These are phyloP conservation scores for Moricandia moricandioides DNA, from an alignment of 345 rosid species.

Conservation along the genomic window DNA sequence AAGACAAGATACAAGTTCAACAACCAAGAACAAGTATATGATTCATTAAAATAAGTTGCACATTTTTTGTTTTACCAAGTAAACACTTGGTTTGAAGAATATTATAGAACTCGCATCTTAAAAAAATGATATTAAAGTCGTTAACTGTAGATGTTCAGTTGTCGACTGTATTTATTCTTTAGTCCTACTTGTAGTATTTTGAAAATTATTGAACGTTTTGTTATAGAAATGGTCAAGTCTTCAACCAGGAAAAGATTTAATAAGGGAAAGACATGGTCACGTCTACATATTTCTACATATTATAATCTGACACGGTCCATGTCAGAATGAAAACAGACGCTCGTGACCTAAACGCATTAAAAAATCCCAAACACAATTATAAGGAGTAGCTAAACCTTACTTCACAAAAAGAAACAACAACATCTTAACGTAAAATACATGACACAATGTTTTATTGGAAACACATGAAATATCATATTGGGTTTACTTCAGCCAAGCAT, in stretches of 20 bases:
- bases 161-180: background rate
- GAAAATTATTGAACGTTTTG: slow-evolving; percentile 18
- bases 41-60: slow-evolving; percentile 7
- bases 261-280: slow-evolving; percentile 35
- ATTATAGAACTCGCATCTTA: background rate
- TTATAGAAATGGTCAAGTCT: slow-evolving; percentile 26
- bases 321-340: background rate
- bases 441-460: background rate
- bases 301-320: slow-evolving; percentile 1
- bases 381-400: background rate
- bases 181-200: slow-evolving; percentile 17
- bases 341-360: background rate
- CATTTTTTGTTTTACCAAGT: slow-evolving; percentile 10
- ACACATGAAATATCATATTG: background rate
- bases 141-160: slow-evolving; percentile 12
- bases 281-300: background rate
- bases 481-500: slow-evolving; percentile 20
- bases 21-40: slow-evolving; percentile 2
- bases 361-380: background rate
- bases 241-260: slow-evolving; percentile 11
- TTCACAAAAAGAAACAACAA: background rate
- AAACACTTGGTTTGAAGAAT: slow-evolving; percentile 5
- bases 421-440: background rate
- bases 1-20: slow-evolving; percentile 4
- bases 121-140: background rate